Evolutionary conservation across 768 basidiomycete genomes (phyloP), one percentile per base, ranked within the genome.

Genomic region (Boletus barrowsii): DNA sequence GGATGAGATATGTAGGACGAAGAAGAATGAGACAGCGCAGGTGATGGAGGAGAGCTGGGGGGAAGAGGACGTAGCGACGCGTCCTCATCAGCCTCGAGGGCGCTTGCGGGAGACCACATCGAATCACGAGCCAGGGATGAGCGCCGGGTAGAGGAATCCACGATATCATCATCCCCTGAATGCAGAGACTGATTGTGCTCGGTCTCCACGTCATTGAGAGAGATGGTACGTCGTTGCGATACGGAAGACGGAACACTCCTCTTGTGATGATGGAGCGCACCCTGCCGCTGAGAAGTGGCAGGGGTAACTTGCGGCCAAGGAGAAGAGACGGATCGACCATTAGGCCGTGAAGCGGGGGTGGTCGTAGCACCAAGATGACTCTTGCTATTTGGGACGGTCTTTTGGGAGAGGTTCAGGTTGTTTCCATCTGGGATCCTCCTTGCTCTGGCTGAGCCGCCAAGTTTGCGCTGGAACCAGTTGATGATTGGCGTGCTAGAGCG

Each of bases 61-160:
- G 93, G 90, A 35, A 98, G 72, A 4, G 94, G 93, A 30, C 93
- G 83, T 15, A 97, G 70, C 36, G 93, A 96, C 10, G 96, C 96
- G 65, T 97, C 93, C 51, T 97, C 96, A 66, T 98, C 95, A 15
- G 93, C 94, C 71, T 92, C 92, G 30, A 84, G 70, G 41, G 79
- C 77, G 59, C 86, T 88, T 15, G 83, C 75, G 41, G 88, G 90
- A 9, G 90, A 91, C 87, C 88, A 91, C 42, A 81, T 80, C 4
- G 90, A 92, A 56, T 87, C 85, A 47, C 83, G 80, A 43, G 87
- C 85, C 49, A 80, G 66, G 22, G 84, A 88, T 5, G 83, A 87
- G 18, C 75, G 73, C 50, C 74, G 78, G 32, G 73, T 71, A 18
- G 76, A 79, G 42, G 80, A 79, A 45, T 80, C 83, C 7, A 72